Evolutionary conservation across 2,329 filamentous ascomycete species (phyloP).

Genomic region (Ascosphaera pollenicola): DNA sequence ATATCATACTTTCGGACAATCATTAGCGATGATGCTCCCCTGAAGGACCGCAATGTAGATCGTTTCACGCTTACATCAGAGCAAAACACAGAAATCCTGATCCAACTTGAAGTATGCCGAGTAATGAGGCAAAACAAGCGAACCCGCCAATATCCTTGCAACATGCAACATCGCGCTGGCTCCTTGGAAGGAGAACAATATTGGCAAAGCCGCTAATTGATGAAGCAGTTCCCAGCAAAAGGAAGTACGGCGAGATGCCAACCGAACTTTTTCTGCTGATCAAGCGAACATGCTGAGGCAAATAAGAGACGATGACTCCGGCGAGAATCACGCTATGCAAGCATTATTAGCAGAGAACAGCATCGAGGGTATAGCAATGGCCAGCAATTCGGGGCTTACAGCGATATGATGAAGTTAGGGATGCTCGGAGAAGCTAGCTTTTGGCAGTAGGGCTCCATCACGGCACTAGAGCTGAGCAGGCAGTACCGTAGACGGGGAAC

Average conservation of each 20-base stretch:
- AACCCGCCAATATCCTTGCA: conserved; percentile 62
- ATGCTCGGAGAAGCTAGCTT: conserved; percentile 29
- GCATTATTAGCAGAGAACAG: conserved; percentile 6
- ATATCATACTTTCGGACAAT: conserved; percentile 8
- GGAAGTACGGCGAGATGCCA: conserved; percentile 87
- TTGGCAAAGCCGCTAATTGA: conserved; percentile 79
- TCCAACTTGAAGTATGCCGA: conserved; percentile 80
- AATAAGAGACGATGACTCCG: conserved; percentile 77
- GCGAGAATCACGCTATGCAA: conserved; percentile 45
- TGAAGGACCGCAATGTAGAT: not conserved
- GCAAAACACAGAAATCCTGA: conserved; percentile 84
- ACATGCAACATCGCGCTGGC: conserved; percentile 62
- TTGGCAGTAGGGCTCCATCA: conserved; percentile 21
- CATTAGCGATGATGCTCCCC: conserved; percentile 3
- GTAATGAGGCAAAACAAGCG: conserved; percentile 62
- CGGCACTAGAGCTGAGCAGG: not conserved
- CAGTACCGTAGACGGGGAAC: too few species aligned
- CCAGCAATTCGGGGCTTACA: conserved; percentile 20
- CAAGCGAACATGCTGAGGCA: conserved; percentile 88
- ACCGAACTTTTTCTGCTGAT: conserved; percentile 67
- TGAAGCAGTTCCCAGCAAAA: conserved; percentile 80
- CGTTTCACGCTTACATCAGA: conserved; percentile 44
- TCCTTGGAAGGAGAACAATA: conserved; percentile 70
- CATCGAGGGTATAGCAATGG: conserved; percentile 3
- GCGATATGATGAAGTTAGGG: conserved; percentile 30